Conservation (phyloP, 139 green algal genomes). For the Dunaliella sp. region DNA sequence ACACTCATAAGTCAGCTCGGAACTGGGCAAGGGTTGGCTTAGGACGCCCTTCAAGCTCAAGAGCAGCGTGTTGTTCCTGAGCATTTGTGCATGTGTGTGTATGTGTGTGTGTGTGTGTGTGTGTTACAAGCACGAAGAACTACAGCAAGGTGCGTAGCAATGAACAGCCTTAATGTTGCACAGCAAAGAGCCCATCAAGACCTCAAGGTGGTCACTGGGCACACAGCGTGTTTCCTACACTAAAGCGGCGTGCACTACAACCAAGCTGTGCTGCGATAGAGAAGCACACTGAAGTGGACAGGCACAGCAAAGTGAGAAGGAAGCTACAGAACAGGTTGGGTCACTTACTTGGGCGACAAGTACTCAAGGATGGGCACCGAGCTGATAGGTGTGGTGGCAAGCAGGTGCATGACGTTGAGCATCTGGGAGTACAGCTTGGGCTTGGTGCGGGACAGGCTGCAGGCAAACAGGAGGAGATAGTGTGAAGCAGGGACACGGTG, state of each 20-base stretch:
- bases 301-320: too few relatives aligned
- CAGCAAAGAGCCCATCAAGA: too few relatives aligned
- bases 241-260: too few relatives aligned
- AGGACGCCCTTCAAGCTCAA: neutral
- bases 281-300: too few relatives aligned
- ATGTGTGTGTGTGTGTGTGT: neutral
- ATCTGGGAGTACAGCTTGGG: slow-evolving; percentile 43
- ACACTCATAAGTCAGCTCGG: slow-evolving; percentile 8
- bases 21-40: neutral
- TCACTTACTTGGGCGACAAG: slow-evolving; percentile 26
- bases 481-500: neutral
- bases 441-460: slow-evolving; percentile 29
- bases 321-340: too few relatives aligned
- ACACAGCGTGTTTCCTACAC: too few relatives aligned
- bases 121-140: neutral
- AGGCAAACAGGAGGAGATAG: neutral
- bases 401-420: slow-evolving; percentile 36
- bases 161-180: too few relatives aligned
- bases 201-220: too few relatives aligned
- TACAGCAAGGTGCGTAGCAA: too few relatives aligned
- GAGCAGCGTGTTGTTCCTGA: neutral
- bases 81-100: neutral
- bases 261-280: too few relatives aligned
- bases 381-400: slow-evolving; percentile 16
- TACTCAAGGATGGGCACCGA: slow-evolving; percentile 33